These are phyloP conservation scores for Chlamydomonas sphaeroides DNA, from an alignment of 139 green algal species.

Conservation along the genomic window DNA sequence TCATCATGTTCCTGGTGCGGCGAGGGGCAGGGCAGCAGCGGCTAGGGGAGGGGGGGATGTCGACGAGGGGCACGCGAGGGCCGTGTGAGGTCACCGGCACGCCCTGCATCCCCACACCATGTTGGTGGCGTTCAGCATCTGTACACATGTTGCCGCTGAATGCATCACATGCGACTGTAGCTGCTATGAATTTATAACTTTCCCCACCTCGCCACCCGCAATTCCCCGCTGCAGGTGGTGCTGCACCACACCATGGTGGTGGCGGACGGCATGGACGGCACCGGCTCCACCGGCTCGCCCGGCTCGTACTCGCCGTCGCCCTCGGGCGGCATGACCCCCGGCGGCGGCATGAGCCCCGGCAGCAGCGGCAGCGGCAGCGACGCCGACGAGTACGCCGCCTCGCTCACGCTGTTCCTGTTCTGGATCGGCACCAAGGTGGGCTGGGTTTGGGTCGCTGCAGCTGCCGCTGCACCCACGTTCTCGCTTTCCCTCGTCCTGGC, in stretches of 20 bases:
- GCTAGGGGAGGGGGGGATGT: too few relatives aligned
- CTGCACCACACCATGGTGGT: constrained; percentile 53
- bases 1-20: constrained; percentile 14
- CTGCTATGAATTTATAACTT: too few relatives aligned
- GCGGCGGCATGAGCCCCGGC: neutral
- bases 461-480: too few relatives aligned
- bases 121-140: too few relatives aligned
- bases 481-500: too few relatives aligned
- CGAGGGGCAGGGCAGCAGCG: neutral
- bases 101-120: too few relatives aligned
- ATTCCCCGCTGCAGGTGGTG: too few relatives aligned
- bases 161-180: too few relatives aligned
- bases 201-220: too few relatives aligned
- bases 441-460: neutral
- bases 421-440: constrained; percentile 53
- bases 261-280: constrained; percentile 29
- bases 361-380: neutral
- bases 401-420: constrained; percentile 48
- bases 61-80: too few relatives aligned
- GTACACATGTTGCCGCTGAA: too few relatives aligned
- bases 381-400: constrained; percentile 15
- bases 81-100: too few relatives aligned
- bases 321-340: neutral
- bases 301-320: neutral
- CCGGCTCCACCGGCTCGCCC: neutral